Evolutionary conservation across 1,284 basidiomycete genomes (phyloP).

Genomic region (Heliocybe sulcata): DNA sequence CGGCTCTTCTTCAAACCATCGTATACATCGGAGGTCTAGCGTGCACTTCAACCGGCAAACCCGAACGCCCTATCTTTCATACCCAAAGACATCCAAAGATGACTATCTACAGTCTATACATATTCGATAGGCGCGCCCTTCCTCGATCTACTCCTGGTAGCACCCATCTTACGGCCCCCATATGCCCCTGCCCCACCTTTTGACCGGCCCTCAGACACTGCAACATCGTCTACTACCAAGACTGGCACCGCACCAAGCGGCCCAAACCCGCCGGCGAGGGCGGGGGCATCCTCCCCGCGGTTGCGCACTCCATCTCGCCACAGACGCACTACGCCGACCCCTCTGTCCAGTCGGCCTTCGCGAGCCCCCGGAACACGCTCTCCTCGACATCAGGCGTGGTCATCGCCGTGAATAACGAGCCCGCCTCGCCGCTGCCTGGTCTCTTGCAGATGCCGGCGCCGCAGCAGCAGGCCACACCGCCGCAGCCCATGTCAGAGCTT

Average conservation of each 20-base stretch:
- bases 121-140: conserved; percentile 70
- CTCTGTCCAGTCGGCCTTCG: conserved; percentile 29
- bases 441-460: conserved; percentile 28
- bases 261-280: conserved; percentile 66
- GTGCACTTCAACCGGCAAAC: too few species aligned
- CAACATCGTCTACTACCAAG: conserved; percentile 87
- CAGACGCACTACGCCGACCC: conserved; percentile 21
- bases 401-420: conserved; percentile 54
- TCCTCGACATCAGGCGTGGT: conserved; percentile 56
- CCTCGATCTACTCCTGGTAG: not conserved
- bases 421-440: conserved; percentile 27
- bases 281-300: conserved; percentile 65
- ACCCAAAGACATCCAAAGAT: conserved; percentile 27
- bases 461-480: conserved; percentile 14
- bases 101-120: conserved; percentile 86
- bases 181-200: not conserved
- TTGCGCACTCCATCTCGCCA: conserved; percentile 55
- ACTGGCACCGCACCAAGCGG: conserved; percentile 80
- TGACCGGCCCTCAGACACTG: conserved; percentile 59
- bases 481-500: conserved; percentile 39
- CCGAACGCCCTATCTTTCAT: too few species aligned
- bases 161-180: not conserved
- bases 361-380: conserved; percentile 57
- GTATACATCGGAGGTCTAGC: too few species aligned
- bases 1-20: too few species aligned